These are phyloP conservation scores for Mycena maculata DNA, from an alignment of 768 basidiomycete species.

Conservation along the genomic window DNA sequence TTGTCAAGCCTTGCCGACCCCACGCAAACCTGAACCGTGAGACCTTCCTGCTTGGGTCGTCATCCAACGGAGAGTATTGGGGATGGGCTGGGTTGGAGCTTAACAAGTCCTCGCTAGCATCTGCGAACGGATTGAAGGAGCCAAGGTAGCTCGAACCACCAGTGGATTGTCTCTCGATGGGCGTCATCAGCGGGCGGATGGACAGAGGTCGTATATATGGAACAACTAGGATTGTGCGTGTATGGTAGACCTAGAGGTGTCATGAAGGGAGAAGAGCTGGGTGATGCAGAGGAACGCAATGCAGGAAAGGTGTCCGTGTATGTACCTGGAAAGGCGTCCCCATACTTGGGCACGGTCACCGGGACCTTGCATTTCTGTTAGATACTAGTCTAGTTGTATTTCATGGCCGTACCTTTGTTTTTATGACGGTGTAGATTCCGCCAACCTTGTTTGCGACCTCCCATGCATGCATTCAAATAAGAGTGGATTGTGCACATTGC, in stretches of 20 bases:
- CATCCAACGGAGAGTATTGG: conserved; percentile 59
- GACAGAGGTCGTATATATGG: conserved; percentile 68
- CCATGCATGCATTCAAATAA: too few species aligned
- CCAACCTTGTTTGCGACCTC: too few species aligned
- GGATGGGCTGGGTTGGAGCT: conserved; percentile 47
- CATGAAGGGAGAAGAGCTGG: conserved; percentile 50
- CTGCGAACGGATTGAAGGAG: conserved; percentile 85
- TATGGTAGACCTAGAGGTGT: conserved; percentile 67
- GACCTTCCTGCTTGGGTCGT: conserved; percentile 72
- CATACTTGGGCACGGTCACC: too few species aligned
- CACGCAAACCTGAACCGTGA: conserved; percentile 88
- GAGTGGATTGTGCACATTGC: too few species aligned
- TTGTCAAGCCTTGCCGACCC: conserved; percentile 70
- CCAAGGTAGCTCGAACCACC: conserved; percentile 71
- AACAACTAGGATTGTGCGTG: conserved; percentile 57
- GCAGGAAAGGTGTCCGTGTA: conserved; percentile 80
- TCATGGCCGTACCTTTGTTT: too few species aligned
- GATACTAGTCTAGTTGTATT: too few species aligned
- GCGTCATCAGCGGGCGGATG: conserved; percentile 46
- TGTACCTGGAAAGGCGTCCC: conserved; percentile 70
- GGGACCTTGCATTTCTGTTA: too few species aligned
- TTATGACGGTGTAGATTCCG: too few species aligned
- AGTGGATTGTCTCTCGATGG: conserved; percentile 59
- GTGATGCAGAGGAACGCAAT: conserved; percentile 53
- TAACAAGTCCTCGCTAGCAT: conserved; percentile 61